A percentile compares a stretch with the other conserved stretches of the same genome.
Conservation (phyloP, 805 yeast species). For the Candida ipomoeae region DNA sequence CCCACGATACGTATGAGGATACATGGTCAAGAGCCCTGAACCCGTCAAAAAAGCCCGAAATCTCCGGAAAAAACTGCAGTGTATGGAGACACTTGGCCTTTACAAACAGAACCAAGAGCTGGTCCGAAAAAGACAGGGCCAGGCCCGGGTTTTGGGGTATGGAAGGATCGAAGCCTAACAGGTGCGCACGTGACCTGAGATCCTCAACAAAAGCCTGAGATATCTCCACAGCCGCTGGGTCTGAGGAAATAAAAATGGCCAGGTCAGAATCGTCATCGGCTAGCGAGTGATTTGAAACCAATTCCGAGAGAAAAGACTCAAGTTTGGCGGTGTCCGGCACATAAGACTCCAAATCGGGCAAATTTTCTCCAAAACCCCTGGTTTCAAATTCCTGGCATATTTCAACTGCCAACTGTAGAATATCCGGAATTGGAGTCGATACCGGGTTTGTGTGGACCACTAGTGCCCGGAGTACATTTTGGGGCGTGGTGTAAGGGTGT, state of each 20-base stretch:
- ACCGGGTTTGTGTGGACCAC: constrained; percentile 12
- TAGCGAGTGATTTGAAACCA: not conserved
- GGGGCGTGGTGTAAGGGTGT: constrained; percentile 6
- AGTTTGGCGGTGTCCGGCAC: not conserved
- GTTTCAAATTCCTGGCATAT: not conserved
- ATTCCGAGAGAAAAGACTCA: not conserved
- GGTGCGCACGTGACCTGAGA: not conserved
- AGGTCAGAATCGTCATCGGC: not conserved
- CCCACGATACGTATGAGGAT: constrained; percentile 25
- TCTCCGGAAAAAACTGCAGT: constrained; percentile 14
- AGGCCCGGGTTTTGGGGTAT: too few species aligned
- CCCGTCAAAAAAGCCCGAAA: constrained; percentile 9
- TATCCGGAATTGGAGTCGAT: not conserved
- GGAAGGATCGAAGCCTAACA: not conserved
- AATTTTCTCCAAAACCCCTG: not conserved
- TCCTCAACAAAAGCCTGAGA: not conserved
- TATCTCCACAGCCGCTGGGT: not conserved
- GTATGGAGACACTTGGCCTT: constrained; percentile 15
- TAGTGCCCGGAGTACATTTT: constrained; percentile 10
- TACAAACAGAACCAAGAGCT: constrained; percentile 8
- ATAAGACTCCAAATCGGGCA: too few species aligned
- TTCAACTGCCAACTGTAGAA: not conserved
- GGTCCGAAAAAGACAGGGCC: not conserved
- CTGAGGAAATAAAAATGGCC: not conserved
- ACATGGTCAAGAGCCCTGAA: constrained; percentile 16